These are phyloP conservation scores for Pythium angustatum DNA, from an alignment of 352 stramenopile species.

Conservation along the genomic window DNA sequence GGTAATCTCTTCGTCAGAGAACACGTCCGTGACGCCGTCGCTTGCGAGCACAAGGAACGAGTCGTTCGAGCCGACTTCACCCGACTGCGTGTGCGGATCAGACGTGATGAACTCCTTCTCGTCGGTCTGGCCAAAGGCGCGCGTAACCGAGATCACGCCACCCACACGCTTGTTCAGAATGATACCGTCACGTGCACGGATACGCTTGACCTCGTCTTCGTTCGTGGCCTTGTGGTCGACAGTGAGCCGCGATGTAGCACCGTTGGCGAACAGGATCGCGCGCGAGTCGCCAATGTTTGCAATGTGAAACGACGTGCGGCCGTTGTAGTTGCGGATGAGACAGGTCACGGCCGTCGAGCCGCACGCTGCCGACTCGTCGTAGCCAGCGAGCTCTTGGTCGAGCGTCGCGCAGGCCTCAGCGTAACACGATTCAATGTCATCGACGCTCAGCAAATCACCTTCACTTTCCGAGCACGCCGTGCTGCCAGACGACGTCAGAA, in stretches of 20 bases:
- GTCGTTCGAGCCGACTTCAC: constrained; percentile 48
- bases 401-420: constrained; percentile 57
- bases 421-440: constrained; percentile 68
- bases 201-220: constrained; percentile 71
- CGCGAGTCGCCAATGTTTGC: constrained; percentile 82
- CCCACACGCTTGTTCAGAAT: constrained; percentile 84
- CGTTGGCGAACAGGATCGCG: constrained; percentile 59
- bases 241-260: constrained; percentile 52
- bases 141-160: constrained; percentile 69
- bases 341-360: constrained; percentile 80
- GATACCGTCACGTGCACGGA: constrained; percentile 72
- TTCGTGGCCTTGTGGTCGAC: constrained; percentile 84
- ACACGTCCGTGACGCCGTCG: constrained; percentile 77
- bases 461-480: constrained; percentile 37
- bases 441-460: constrained; percentile 47
- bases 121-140: constrained; percentile 74
- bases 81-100: constrained; percentile 56
- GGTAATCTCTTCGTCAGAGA: constrained; percentile 69
- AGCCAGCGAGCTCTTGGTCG: constrained; percentile 64
- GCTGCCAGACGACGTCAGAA: constrained; percentile 52
- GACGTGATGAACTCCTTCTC: constrained; percentile 83
- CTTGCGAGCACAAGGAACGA: constrained; percentile 80
- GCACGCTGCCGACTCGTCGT: constrained; percentile 65
- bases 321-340: constrained; percentile 58
- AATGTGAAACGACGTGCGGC: constrained; percentile 67